Conservation (phyloP, 2,329 filamentous ascomycete species). For the Gnomoniopsis sp. region DNA sequence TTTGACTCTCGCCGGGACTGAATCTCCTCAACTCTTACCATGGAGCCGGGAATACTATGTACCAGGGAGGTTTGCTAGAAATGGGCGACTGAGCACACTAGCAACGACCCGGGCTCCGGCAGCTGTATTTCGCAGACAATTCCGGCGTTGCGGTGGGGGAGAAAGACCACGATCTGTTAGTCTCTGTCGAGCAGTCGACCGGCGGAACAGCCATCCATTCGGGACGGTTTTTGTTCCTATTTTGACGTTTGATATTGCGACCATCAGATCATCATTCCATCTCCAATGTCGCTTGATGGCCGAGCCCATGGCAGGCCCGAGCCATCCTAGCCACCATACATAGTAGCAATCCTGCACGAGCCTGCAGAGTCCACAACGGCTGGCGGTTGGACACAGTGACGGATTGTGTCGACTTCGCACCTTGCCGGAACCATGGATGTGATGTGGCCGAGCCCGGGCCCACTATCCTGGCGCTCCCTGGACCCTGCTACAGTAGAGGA, state of each 20-base stretch:
- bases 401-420: neutral
- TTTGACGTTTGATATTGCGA: too few relatives aligned
- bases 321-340: neutral
- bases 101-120: neutral
- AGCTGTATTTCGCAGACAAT: neutral
- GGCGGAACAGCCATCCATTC: too few relatives aligned
- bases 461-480: neutral
- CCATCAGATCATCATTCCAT: too few relatives aligned
- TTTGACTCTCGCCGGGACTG: conserved; percentile 10
- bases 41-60: conserved; percentile 11
- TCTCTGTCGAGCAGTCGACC: too few relatives aligned
- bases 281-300: too few relatives aligned
- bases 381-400: conserved; percentile 3
- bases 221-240: too few relatives aligned
- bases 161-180: neutral
- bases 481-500: neutral
- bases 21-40: conserved; percentile 6
- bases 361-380: conserved; percentile 4
- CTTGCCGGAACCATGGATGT: neutral
- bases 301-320: neutral
- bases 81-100: neutral
- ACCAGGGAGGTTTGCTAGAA: conserved; percentile 2
- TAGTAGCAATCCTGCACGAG: neutral
- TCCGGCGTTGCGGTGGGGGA: neutral
- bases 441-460: neutral